Evolutionary conservation across 2,329 filamentous ascomycete species (phyloP).

Genomic region (Hymenoscyphus occultus): DNA sequence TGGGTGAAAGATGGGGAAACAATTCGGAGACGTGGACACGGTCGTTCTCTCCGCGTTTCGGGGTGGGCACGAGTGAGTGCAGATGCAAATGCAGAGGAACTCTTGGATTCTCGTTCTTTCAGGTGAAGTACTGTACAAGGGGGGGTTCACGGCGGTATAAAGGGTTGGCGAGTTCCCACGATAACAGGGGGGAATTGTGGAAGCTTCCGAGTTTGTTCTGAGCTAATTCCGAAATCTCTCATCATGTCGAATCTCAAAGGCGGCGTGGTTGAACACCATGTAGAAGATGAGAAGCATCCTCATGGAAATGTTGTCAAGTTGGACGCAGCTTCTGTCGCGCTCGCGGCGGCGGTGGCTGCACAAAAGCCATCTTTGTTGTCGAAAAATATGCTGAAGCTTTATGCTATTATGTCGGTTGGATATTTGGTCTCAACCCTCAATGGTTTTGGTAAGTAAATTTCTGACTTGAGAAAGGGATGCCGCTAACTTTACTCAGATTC

Average conservation of each 20-base stretch:
- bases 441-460: slow-evolving; percentile 43
- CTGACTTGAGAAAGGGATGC: background rate
- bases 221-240: background rate
- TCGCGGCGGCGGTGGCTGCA: slow-evolving; percentile 35
- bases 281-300: slow-evolving; percentile 22
- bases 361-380: slow-evolving; percentile 39
- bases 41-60: background rate
- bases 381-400: slow-evolving; percentile 44
- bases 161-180: background rate
- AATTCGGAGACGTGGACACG: background rate
- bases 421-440: slow-evolving; percentile 51
- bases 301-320: slow-evolving; percentile 32
- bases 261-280: slow-evolving; percentile 18
- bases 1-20: background rate
- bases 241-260: background rate
- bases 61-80: background rate
- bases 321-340: slow-evolving; percentile 38
- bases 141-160: background rate
- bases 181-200: background rate
- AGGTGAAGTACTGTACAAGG: too few relatives aligned
- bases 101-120: background rate
- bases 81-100: too few relatives aligned
- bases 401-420: slow-evolving; percentile 40
- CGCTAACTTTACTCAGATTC: slow-evolving; percentile 1
- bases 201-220: background rate